Conservation (phyloP, 225 moss, liverwort and hornwort genomes). For the Rhytidiadelphus loreus region DNA sequence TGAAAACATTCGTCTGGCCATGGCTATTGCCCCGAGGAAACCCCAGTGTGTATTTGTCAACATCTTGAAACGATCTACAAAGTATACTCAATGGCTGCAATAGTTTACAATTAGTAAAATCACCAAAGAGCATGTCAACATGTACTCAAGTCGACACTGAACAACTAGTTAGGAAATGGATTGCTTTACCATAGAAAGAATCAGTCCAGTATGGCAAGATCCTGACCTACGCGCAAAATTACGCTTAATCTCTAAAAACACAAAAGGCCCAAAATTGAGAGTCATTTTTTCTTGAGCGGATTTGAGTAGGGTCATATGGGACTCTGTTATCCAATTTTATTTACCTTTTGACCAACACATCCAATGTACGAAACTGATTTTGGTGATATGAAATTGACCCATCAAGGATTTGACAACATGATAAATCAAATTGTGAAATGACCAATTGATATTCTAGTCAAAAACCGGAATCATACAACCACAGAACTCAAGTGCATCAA, state of each 20-base stretch:
- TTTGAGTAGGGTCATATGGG: not conserved
- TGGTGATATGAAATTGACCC: not conserved
- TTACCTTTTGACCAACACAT: not conserved
- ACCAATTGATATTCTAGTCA: not conserved
- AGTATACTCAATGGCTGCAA: conserved; percentile 83
- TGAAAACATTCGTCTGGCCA: conserved; percentile 89
- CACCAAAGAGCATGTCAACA: not conserved
- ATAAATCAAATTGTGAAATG: not conserved
- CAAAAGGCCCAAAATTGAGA: not conserved
- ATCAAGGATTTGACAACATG: not conserved
- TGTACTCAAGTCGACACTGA: not conserved
- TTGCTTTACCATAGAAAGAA: not conserved
- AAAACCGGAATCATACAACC: not conserved
- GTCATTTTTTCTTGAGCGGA: not conserved
- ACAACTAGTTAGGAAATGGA: not conserved
- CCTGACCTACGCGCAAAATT: not conserved
- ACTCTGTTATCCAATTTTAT: not conserved
- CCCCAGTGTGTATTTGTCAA: conserved; percentile 82
- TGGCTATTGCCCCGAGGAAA: conserved; percentile 93
- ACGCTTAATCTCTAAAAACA: not conserved
- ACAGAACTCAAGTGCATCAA: not conserved
- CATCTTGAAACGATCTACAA: conserved; percentile 92
- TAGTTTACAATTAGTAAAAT: not conserved
- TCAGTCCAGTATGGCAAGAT: not conserved
- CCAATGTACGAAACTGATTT: not conserved